These are phyloP conservation scores for Hyphodiscus hymeniophilus DNA, from an alignment of 495 filamentous ascomycete genomes.

Conservation along the genomic window DNA sequence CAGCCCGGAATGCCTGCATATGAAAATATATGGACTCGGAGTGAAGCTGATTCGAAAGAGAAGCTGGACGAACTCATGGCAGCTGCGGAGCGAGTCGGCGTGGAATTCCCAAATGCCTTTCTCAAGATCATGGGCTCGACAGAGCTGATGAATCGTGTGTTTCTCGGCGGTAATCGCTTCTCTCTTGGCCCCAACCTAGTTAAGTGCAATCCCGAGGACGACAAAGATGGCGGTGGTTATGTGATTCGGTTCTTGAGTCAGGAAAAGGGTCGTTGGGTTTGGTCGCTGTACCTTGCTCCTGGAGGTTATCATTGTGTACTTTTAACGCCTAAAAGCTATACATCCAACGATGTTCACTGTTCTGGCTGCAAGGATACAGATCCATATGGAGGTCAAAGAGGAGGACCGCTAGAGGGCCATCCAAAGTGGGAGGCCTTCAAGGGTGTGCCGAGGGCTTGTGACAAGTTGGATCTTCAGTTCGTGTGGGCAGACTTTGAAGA, in stretches of 20 bases:
- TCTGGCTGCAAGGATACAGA: not conserved
- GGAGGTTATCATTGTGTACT: not conserved
- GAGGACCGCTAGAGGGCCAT: not conserved
- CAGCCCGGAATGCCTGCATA: not conserved
- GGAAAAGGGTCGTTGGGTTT: not conserved
- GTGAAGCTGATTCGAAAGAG: not conserved
- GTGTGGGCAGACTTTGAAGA: not conserved
- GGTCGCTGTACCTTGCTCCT: not conserved
- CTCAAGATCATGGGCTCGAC: not conserved
- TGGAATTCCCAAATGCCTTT: not conserved
- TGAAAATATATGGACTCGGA: not conserved
- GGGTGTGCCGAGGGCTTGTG: not conserved
- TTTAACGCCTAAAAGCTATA: too few relatives aligned
- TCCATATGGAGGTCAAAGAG: not conserved
- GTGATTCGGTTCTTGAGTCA: not conserved
- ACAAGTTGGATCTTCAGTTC: not conserved
- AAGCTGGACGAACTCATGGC: not conserved
- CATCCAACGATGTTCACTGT: not conserved
- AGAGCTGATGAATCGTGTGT: not conserved
- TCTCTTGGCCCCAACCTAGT: not conserved
- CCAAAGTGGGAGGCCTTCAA: not conserved
- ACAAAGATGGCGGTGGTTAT: not conserved
- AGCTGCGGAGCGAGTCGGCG: not conserved
- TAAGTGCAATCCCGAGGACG: not conserved
- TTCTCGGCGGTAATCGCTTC: not conserved